Evolutionary conservation across 257 asterid species (phyloP).

Genomic region (Scutellaria minor): DNA sequence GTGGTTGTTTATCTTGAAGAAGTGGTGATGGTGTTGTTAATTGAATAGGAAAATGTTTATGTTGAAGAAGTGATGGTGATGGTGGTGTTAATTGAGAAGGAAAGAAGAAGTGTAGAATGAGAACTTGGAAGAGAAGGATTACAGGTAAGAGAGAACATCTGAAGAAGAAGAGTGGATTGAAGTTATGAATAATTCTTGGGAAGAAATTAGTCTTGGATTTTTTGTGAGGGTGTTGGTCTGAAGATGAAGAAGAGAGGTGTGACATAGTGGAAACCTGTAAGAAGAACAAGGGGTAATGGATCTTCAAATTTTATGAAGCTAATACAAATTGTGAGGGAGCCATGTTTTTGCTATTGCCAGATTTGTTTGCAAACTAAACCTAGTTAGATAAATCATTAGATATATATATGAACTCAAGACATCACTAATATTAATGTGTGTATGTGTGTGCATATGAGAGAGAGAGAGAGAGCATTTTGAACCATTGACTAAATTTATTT

Average conservation of each 20-base stretch:
- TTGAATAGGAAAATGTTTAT: constrained; percentile 15
- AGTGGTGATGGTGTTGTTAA: constrained; percentile 16
- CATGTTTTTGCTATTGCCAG: too few species aligned
- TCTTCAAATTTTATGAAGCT: too few species aligned
- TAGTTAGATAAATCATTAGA: too few species aligned
- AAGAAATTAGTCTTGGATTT: constrained; percentile 29
- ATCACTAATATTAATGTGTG: too few species aligned
- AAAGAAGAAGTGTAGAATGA: constrained; percentile 37
- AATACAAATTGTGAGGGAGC: too few species aligned
- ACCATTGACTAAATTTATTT: too few species aligned
- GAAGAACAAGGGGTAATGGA: background rate
- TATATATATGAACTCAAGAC: too few species aligned
- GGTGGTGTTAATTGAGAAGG: constrained; percentile 26
- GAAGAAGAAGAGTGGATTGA: constrained; percentile 21
- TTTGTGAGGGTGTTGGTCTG: constrained; percentile 26
- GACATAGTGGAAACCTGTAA: constrained; percentile 28
- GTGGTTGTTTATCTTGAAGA: background rate
- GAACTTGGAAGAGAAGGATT: constrained; percentile 41
- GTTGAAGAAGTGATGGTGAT: background rate
- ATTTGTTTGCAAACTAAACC: too few species aligned
- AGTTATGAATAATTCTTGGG: background rate
- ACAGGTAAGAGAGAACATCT: constrained; percentile 35
- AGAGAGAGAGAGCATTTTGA: too few species aligned
- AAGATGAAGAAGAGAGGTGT: constrained; percentile 31
- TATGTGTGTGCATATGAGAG: too few species aligned